Conservation (phyloP, 164 flowering plant species). For the Santalum album region DNA sequence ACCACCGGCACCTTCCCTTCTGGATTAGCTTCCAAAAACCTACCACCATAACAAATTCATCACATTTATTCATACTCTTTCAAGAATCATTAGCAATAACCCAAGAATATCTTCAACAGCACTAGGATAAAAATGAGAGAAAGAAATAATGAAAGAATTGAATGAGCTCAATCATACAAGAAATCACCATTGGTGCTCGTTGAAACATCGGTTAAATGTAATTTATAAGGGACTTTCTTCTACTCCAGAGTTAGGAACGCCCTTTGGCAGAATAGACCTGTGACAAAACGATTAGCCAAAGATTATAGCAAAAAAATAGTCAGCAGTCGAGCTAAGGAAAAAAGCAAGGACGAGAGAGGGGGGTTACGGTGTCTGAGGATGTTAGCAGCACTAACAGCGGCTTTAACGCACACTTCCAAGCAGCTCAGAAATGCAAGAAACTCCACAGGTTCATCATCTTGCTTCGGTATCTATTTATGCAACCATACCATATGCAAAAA, state of each 20-base stretch:
- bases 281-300: background rate
- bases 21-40: conserved; percentile 73
- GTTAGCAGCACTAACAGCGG: conserved; percentile 66
- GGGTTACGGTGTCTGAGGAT: conserved; percentile 74
- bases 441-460: too few relatives aligned
- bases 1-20: conserved; percentile 82
- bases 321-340: background rate
- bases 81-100: too few relatives aligned
- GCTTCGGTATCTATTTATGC: too few relatives aligned
- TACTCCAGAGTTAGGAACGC: conserved; percentile 75
- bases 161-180: too few relatives aligned
- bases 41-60: too few relatives aligned
- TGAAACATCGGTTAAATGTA: conserved; percentile 40
- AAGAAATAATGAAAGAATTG: too few relatives aligned
- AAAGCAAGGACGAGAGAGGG: background rate
- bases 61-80: too few relatives aligned
- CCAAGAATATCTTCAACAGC: too few relatives aligned
- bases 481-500: too few relatives aligned
- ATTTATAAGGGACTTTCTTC: conserved; percentile 63
- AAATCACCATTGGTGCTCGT: conserved; percentile 71
- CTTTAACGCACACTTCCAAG: conserved; percentile 70
- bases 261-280: conserved; percentile 82
- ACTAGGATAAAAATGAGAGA: too few relatives aligned
- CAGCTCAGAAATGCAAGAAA: too few relatives aligned
- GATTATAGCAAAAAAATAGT: too few relatives aligned